Conservation (phyloP, 345 rosid species). For the Populus tremula region DNA sequence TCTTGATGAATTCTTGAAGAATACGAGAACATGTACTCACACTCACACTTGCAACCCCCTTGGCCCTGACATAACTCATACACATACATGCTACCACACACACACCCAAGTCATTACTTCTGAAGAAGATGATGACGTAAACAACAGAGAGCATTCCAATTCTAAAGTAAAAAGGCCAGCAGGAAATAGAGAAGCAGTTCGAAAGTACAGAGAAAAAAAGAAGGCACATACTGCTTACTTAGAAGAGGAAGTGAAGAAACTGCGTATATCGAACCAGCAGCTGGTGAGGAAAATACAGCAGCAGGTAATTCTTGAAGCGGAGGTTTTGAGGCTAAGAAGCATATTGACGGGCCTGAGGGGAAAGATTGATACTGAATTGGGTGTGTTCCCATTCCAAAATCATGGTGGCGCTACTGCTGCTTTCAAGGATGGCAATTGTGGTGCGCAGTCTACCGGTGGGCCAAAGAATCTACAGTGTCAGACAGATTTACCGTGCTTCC, state of each 20-base stretch:
- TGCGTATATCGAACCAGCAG: conserved; percentile 45
- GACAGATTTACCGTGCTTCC: conserved; percentile 36
- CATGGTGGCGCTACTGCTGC: conserved; percentile 22
- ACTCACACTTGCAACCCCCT: conserved; percentile 78
- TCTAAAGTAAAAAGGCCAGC: conserved; percentile 39
- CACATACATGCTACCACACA: conserved; percentile 72
- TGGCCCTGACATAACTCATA: conserved; percentile 55
- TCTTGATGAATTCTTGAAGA: conserved; percentile 41
- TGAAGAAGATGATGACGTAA: conserved; percentile 39
- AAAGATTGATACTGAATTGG: conserved; percentile 52
- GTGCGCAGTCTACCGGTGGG: conserved; percentile 19
- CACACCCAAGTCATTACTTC: conserved; percentile 52
- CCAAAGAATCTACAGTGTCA: conserved; percentile 16
- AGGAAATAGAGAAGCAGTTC: conserved; percentile 75
- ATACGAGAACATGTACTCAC: conserved; percentile 56
- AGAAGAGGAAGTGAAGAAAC: conserved; percentile 68
- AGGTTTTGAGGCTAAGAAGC: conserved; percentile 46
- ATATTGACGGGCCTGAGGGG: conserved; percentile 48
- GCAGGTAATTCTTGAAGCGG: conserved; percentile 53
- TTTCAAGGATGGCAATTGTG: conserved; percentile 39
- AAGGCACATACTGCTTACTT: conserved; percentile 67
- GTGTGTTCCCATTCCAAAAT: conserved; percentile 44
- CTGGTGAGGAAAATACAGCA: conserved; percentile 49
- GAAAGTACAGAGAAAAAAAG: conserved; percentile 78
- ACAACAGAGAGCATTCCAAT: conserved; percentile 22